Base-by-base conservation (phyloP, 495 filamentous ascomycete species). In the Trichoderma asperelloides region DNA sequence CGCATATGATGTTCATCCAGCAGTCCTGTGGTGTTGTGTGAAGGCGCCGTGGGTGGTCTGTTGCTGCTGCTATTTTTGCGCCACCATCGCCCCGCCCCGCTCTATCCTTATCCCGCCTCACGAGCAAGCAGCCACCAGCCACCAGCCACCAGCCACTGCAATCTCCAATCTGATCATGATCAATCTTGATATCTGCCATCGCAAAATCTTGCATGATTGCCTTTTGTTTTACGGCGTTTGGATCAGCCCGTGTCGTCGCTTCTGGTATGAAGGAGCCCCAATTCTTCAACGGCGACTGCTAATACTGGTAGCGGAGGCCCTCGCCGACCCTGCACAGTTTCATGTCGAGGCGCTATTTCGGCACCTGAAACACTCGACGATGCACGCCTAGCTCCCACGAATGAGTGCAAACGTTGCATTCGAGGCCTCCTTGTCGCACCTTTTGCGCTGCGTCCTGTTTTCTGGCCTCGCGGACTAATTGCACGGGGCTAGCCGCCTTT, bases 321-420 rank as follows among this genome's bases (percentile, higher is more conserved):
- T 47, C 6, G 49, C 49, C 21, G n/a, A 12, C 49, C 23, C 49
- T 57, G n/a, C 9, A 12, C 43, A 27, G 55, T 60, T 60, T 60
- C 55, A 60, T 15, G 25, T 18, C 55, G 11, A 2, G 28, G 55
- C 47, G 47, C 47, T 51, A 51, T n/a, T 51, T 16, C 18, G 9
- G 0, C 2, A 60, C 25, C 55, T 60, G 55, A 60, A 60, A 60
- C 55, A 30, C 55, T 60, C 55, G 55, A 60, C 55, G 55, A 60
- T 13, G 28, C 55, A 60, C 11, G 23, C 25, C n/a, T 2, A 12
- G 16, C 4, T 25, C 25, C 16, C 25, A 37, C n/a, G 21, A n/a
- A 51, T 18, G 47, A 23, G 18, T 51, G 47, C n/a, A 25, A 23
- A 8, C 55, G 27, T 60, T 27, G 27, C 23, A 30, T 30, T 30